These are phyloP conservation scores for Phytophthora multivora DNA, from an alignment of 352 stramenopile species.

Conservation along the genomic window DNA sequence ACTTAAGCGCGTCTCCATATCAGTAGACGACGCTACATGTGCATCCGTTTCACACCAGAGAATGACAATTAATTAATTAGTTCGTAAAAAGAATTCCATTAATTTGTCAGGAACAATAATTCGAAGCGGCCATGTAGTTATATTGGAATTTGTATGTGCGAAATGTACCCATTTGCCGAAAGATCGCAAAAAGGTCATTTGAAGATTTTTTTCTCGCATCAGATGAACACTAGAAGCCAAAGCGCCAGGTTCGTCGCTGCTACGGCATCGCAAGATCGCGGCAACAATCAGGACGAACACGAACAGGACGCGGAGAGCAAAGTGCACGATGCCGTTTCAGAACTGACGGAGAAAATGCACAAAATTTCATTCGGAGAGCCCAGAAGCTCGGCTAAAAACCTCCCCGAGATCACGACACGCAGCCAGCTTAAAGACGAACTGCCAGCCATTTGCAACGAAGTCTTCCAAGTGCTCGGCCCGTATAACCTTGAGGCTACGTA, in stretches of 20 bases:
- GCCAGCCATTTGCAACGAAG: conserved; percentile 38
- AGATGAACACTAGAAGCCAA: conserved; percentile 11
- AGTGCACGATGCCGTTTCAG: not conserved
- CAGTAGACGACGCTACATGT: not conserved
- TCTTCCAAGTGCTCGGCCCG: conserved; percentile 34
- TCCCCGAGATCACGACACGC: conserved; percentile 7
- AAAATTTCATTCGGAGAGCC: conserved; percentile 32
- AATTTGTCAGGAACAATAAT: too few species aligned
- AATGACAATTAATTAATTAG: too few species aligned
- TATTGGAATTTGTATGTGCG: not conserved
- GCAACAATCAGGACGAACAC: conserved; percentile 27
- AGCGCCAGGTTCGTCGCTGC: not conserved
- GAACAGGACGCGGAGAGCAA: conserved; percentile 4
- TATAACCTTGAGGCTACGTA: conserved; percentile 48
- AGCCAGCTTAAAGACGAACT: conserved; percentile 23
- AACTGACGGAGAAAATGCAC: conserved; percentile 19
- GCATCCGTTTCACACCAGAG: conserved; percentile 8
- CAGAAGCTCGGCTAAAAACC: not conserved
- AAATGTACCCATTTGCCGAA: not conserved
- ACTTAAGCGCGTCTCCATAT: conserved; percentile 37
- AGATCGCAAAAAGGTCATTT: conserved; percentile 1
- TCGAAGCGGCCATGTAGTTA: too few species aligned
- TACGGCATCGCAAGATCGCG: conserved; percentile 5
- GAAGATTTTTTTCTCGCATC: conserved; percentile 1
- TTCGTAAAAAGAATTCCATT: too few species aligned